These are phyloP conservation scores for Ascochyta pisi DNA, from an alignment of 2,329 filamentous ascomycete species.

Conservation along the genomic window DNA sequence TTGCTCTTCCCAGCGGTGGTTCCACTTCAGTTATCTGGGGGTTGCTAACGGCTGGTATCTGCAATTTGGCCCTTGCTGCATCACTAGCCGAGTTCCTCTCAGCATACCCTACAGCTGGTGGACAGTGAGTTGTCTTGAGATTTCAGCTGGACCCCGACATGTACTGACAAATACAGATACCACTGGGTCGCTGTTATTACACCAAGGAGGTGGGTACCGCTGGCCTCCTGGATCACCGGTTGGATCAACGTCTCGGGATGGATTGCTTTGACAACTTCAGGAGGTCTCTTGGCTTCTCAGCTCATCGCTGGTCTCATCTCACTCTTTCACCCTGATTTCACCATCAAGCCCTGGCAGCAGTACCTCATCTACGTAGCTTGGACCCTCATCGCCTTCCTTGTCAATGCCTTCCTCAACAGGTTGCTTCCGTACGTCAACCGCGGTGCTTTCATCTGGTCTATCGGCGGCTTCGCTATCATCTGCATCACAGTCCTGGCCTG, in stretches of 20 bases:
- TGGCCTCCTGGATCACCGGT: conserved; percentile 73
- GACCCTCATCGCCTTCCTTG: conserved; percentile 64
- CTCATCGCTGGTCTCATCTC: conserved; percentile 71
- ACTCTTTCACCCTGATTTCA: conserved; percentile 66
- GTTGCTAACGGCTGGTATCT: conserved; percentile 60
- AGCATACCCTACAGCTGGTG: conserved; percentile 62
- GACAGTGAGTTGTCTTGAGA: conserved; percentile 30
- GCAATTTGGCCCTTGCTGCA: conserved; percentile 72
- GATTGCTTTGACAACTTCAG: conserved; percentile 71
- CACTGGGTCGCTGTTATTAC: conserved; percentile 74
- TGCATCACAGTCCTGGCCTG: conserved; percentile 73
- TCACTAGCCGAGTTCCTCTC: conserved; percentile 75
- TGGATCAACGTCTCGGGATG: conserved; percentile 78
- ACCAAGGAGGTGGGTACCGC: conserved; percentile 65
- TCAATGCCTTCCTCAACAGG: conserved; percentile 70
- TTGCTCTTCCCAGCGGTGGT: conserved; percentile 74
- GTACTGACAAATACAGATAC: conserved; percentile 57
- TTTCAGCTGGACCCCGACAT: conserved; percentile 23
- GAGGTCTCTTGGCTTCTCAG: conserved; percentile 70
- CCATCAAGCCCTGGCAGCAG: conserved; percentile 70
- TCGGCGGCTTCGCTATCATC: conserved; percentile 72
- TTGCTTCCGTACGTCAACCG: conserved; percentile 71
- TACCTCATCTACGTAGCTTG: conserved; percentile 75
- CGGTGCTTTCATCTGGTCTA: conserved; percentile 73
- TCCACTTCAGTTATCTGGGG: conserved; percentile 77